Percentiles rank a stretch among this genome's conserved stretches.
phyloP scores from a whole-genome alignment of 2,329 filamentous ascomycete species.

The Calonectria montana region DNA sequence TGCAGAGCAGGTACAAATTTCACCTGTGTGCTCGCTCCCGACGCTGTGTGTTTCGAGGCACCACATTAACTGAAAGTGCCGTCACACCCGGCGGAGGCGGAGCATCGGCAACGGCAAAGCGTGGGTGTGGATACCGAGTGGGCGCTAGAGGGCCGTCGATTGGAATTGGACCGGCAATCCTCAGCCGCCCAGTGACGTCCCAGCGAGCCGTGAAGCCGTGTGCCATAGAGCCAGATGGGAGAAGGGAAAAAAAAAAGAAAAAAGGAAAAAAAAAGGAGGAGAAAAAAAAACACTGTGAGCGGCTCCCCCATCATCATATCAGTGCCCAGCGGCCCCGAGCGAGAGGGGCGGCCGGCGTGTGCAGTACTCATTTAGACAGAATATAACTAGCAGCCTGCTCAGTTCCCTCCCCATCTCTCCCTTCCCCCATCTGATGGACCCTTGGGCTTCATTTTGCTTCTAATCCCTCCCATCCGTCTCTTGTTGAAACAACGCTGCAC shows the following conservation, averaged over 20 bases:
- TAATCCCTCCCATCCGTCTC: background rate
- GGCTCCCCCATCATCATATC: background rate
- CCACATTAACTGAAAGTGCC: background rate
- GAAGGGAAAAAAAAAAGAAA: background rate
- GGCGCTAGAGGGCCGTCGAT: constrained; percentile 19
- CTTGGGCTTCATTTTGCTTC: background rate
- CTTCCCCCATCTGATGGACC: background rate
- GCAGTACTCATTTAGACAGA: background rate
- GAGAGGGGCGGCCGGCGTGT: background rate
- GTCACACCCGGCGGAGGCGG: constrained; percentile 20
- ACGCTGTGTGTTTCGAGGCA: background rate
- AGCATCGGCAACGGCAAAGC: constrained; percentile 19
- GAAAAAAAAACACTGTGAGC: background rate
- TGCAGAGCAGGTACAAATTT: background rate
- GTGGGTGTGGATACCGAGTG: constrained; percentile 34
- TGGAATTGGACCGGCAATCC: constrained; percentile 21
- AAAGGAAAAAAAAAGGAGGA: background rate
- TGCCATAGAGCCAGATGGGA: background rate
- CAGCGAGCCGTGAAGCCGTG: constrained; percentile 9
- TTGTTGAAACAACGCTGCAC: constrained; percentile 7
- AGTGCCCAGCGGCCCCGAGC: background rate
- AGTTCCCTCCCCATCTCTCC: background rate
- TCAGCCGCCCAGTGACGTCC: background rate
- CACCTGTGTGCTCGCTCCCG: background rate
- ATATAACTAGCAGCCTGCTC: constrained; percentile 1